A percentile compares a stretch with the other conserved stretches of the same genome.
phyloP scores from a whole-genome alignment of 768 basidiomycete species.

The Rhizopogon rudus region DNA sequence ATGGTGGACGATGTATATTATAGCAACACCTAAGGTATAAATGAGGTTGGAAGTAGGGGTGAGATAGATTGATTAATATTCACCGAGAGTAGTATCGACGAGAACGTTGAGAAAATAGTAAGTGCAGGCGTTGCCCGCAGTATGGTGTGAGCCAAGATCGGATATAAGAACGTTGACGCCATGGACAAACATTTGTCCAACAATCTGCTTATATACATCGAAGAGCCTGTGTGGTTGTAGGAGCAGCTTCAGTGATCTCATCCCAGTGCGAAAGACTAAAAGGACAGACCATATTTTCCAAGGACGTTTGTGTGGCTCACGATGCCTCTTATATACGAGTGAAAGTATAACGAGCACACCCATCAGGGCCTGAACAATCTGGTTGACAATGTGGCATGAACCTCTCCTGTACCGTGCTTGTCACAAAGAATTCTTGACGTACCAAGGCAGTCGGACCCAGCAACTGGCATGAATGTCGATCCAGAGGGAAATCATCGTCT shows the following conservation, averaged over 20 bases:
- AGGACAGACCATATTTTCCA: constrained; percentile 85
- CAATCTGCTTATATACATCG: constrained; percentile 89
- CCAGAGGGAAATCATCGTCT: constrained; percentile 29
- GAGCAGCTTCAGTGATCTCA: constrained; percentile 5
- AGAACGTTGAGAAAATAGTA: constrained; percentile 92
- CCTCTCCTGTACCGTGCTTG: not conserved
- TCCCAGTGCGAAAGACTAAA: not conserved
- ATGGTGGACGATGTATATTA: constrained; percentile 74
- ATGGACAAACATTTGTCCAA: constrained; percentile 82
- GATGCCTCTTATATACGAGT: constrained; percentile 82
- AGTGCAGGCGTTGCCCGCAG: constrained; percentile 80
- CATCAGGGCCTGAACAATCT: constrained; percentile 85
- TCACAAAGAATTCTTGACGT: constrained; percentile 12
- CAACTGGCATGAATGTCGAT: constrained; percentile 38
- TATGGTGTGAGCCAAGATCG: constrained; percentile 63
- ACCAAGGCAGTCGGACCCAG: constrained; percentile 45
- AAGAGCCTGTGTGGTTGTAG: constrained; percentile 55
- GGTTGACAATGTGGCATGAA: constrained; percentile 1
- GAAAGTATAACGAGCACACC: constrained; percentile 88
- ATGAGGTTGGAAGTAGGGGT: constrained; percentile 5
- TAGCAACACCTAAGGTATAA: constrained; percentile 59
- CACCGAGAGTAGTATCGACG: constrained; percentile 73
- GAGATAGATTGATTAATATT: constrained; percentile 16
- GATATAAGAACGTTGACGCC: constrained; percentile 76
- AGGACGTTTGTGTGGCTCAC: constrained; percentile 78